Evolutionary conservation across 163 green algal species (phyloP).

Genomic region (Chloroidium sp.): DNA sequence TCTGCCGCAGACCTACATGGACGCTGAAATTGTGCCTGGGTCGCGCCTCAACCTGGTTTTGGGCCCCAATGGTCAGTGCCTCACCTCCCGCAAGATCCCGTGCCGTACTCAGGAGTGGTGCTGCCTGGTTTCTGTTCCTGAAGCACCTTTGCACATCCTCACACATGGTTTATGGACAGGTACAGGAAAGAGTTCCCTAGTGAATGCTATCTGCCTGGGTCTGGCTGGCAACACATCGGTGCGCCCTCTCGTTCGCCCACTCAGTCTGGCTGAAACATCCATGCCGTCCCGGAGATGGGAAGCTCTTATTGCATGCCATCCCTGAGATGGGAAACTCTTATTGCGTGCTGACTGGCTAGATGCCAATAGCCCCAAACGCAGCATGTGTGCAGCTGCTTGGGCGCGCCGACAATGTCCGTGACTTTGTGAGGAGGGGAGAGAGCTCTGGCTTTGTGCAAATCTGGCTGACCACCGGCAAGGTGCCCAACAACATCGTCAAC

Average conservation of each 20-base stretch:
- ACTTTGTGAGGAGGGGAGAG: constrained; percentile 70
- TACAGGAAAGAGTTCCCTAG: constrained; percentile 90
- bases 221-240: constrained; percentile 64
- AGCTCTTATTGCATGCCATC: too few species aligned
- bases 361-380: too few species aligned
- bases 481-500: constrained; percentile 14
- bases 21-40: constrained; percentile 57
- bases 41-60: constrained; percentile 89
- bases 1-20: constrained; percentile 29
- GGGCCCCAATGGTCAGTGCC: constrained; percentile 79
- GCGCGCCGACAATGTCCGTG: constrained; percentile 63
- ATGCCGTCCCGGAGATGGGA: too few species aligned
- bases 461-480: constrained; percentile 45
- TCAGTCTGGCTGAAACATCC: too few species aligned
- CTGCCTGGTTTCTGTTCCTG: too few species aligned
- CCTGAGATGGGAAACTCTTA: too few species aligned
- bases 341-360: too few species aligned
- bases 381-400: constrained; percentile 61
- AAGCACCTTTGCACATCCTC: too few species aligned
- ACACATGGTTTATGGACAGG: constrained; percentile 35
- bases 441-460: constrained; percentile 55
- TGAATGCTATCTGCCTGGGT: constrained; percentile 87
- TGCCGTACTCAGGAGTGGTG: too few species aligned
- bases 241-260: not conserved
- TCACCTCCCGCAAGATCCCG: not conserved